Evolutionary conservation across 768 basidiomycete species (phyloP).

Genomic region (Rhizopogon vinicolor): DNA sequence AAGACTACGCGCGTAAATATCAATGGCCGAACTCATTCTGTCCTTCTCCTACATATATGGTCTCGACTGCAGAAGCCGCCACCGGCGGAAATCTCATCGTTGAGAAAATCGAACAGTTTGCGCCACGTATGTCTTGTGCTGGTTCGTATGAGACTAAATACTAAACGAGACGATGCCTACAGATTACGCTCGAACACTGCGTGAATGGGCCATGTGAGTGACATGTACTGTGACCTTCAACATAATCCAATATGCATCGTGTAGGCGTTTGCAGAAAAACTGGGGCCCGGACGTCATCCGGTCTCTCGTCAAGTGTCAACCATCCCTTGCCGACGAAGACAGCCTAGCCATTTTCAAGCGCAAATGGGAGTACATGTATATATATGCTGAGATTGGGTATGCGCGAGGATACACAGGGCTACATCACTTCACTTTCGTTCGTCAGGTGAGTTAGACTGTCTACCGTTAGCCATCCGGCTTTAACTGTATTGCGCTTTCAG

Average conservation of each 20-base stretch:
- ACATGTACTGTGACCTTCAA: neutral
- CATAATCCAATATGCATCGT: neutral
- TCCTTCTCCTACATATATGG: conserved; percentile 17
- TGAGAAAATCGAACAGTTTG: conserved; percentile 17
- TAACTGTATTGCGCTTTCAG: neutral
- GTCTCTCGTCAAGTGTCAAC: conserved; percentile 6
- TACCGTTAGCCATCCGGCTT: too few species aligned
- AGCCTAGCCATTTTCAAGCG: conserved; percentile 33
- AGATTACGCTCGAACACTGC: conserved; percentile 18
- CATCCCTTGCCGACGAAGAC: conserved; percentile 9
- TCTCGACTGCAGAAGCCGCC: conserved; percentile 9
- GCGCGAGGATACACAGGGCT: conserved; percentile 10
- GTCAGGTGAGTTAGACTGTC: neutral
- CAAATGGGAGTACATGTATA: conserved; percentile 30
- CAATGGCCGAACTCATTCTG: conserved; percentile 23
- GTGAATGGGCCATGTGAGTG: conserved; percentile 22
- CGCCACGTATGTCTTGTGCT: conserved; percentile 8
- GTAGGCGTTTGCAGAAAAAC: conserved; percentile 11
- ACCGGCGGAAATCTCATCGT: conserved; percentile 16
- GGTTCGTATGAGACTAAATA: neutral
- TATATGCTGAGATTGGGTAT: conserved; percentile 16
- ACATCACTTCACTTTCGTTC: neutral
- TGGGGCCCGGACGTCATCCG: conserved; percentile 2
- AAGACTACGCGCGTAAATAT: conserved; percentile 24
- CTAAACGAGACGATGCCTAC: neutral